Conservation (phyloP, 2,329 filamentous ascomycete genomes). For the Aspergillus sp. region DNA sequence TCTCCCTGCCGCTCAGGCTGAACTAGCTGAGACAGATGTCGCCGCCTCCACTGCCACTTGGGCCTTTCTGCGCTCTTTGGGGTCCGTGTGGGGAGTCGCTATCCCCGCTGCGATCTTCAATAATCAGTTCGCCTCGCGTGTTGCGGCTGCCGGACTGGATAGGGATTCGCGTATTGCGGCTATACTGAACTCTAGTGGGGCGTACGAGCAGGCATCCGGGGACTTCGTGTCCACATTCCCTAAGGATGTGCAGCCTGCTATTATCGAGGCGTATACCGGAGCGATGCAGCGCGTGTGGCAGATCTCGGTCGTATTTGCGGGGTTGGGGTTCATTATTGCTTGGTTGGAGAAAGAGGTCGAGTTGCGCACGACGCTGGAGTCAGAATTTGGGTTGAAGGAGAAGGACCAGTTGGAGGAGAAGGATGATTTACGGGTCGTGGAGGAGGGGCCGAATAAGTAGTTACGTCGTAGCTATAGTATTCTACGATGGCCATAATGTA, state of each 20-base stretch:
- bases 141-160: no score
- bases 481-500: no score
- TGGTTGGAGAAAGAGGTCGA: constrained; percentile 17
- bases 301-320: constrained; percentile 19
- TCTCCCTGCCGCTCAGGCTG: constrained; percentile 34
- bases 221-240: neutral
- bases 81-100: constrained; percentile 34
- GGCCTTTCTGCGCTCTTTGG: constrained; percentile 35
- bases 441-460: no score
- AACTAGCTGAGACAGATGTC: constrained; percentile 30
- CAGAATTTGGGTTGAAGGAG: constrained; percentile 10
- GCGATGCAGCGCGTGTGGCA: constrained; percentile 19
- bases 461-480: no score
- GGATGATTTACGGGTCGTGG: no score
- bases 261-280: constrained; percentile 12
- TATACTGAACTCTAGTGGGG: neutral
- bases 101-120: constrained; percentile 38
- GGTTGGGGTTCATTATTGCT: constrained; percentile 15
- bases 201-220: neutral
- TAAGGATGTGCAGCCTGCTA: neutral
- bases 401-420: neutral
- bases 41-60: constrained; percentile 31
- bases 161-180: no score
- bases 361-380: constrained; percentile 18
- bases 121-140: constrained; percentile 1